Conservation (phyloP, 176 grass and related monocot species). For the Microstegium vimineum region DNA sequence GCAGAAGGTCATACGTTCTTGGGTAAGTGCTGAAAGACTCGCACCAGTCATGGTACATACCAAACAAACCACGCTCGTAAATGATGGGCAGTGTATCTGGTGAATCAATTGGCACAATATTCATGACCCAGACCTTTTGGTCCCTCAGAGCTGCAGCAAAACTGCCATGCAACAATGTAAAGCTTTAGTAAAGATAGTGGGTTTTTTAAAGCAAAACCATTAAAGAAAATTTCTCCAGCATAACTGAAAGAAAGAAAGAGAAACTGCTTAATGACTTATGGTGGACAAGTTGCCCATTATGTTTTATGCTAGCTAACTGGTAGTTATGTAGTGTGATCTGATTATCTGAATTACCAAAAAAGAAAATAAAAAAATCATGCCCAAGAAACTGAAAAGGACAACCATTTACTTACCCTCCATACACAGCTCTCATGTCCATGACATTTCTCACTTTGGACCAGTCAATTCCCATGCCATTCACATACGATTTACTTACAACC, state of each 20-base stretch:
- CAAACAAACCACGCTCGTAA: constrained; percentile 97
- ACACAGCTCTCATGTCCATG: constrained; percentile 98
- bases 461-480: constrained; percentile 88
- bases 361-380: neutral
- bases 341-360: neutral
- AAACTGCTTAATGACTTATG: neutral
- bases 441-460: constrained; percentile 96
- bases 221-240: neutral
- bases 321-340: neutral
- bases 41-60: constrained; percentile 99
- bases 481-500: constrained; percentile 81
- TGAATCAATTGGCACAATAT: constrained; percentile 89
- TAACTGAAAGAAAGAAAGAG: neutral
- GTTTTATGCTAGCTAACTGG: neutral
- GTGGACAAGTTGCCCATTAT: neutral
- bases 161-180: constrained; percentile 48
- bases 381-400: neutral
- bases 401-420: constrained; percentile 81
- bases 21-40: constrained; percentile 99
- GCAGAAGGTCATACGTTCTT: constrained; percentile 90
- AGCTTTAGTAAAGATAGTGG: neutral
- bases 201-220: neutral
- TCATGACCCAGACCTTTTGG: constrained; percentile 95
- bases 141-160: constrained; percentile 85
- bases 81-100: constrained; percentile 93